A percentile compares a stretch with the other conserved stretches of the same genome.
Evolutionary conservation across 1,284 basidiomycete genomes (phyloP).

Genomic region (Entoloma clypeatum): DNA sequence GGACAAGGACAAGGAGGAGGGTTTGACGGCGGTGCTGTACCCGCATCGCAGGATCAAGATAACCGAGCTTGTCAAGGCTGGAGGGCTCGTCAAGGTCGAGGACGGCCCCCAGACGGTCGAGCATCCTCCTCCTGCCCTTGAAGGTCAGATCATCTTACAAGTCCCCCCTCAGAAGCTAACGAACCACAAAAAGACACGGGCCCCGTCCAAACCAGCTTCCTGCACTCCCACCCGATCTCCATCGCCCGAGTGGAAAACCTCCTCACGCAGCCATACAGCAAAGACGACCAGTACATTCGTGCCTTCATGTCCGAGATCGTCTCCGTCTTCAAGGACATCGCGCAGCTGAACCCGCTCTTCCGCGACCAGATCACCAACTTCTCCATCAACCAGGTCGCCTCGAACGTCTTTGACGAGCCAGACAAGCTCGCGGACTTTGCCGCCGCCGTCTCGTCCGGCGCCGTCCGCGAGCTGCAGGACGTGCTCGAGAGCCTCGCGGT

Average conservation of each 20-base stretch:
- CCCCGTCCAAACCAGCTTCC: slow-evolving; percentile 83
- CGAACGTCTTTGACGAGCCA: slow-evolving; percentile 98
- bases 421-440: slow-evolving; percentile 99
- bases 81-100: slow-evolving; percentile 45
- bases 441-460: slow-evolving; percentile 91
- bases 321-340: slow-evolving; percentile 98
- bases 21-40: slow-evolving; percentile 92
- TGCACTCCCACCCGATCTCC: slow-evolving; percentile 87
- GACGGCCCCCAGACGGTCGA: slow-evolving; percentile 41
- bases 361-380: slow-evolving; percentile 98
- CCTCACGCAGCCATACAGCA: slow-evolving; percentile 79
- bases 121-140: slow-evolving; percentile 34
- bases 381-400: slow-evolving; percentile 90
- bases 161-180: no score
- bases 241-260: slow-evolving; percentile 91
- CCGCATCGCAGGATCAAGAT: slow-evolving; percentile 93
- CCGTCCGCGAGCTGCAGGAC: slow-evolving; percentile 89
- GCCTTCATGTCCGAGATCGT: slow-evolving; percentile 98
- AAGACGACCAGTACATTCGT: slow-evolving; percentile 91
- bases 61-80: slow-evolving; percentile 78
- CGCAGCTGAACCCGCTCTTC: slow-evolving; percentile 95
- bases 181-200: no score
- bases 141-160: slow-evolving; percentile 13
- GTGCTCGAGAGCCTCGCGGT: slow-evolving; percentile 87
- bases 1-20: slow-evolving; percentile 74